Base-by-base conservation (phyloP, 192 early-diverging fungal genomes). In the Anaeromyces robustus region DNA sequence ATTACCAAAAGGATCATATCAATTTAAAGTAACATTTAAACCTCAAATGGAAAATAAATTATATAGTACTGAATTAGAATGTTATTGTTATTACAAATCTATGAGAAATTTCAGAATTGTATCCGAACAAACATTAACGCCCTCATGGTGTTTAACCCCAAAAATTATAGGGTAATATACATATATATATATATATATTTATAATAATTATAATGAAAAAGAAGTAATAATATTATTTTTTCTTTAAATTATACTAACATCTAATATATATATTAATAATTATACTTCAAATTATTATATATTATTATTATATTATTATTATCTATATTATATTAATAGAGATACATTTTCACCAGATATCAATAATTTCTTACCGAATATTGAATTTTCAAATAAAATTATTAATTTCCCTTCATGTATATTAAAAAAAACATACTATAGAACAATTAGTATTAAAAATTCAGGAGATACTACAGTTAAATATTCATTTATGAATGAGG, bases 31-130 rank as follows among this genome's bases (percentile, higher is more conserved):
- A 29, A 78, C 81, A 68, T 90, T 90, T 77, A 80, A 88, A 30
- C 89, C 89, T 3, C 83, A 81, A 31, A 81, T 85, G 16, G 89
- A 90, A 78, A 90, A 89, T 79, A 82, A 83, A 0, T 90, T 90
- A 79, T 90, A 89, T 78, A 87, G 88, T 29, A 80, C 81, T 34
- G 87, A 90, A 59, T 81, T 90, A 29, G 89, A 90, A 79, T 90
- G 89, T 80, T 90, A 87, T 84, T 85, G 87, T 13, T 90, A 89
- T 68, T 90, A 86, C 83, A 90, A 90, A 78, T 86, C 84, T 81
- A 90, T 90, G 89, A 43, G 89, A 18, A 90, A 89, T 80, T 90
- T 90, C 77, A 80, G 89, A 30, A 83, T 90, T 13, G 89, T 90
- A 14, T 88, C 87, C 78, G 84, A 89, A 77, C 87, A 89, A 32